A percentile compares a stretch with the other conserved stretches of the same genome.
These are phyloP conservation scores for Macrophomina phaseolina DNA, from an alignment of 2,329 filamentous ascomycete species.

Conservation along the genomic window DNA sequence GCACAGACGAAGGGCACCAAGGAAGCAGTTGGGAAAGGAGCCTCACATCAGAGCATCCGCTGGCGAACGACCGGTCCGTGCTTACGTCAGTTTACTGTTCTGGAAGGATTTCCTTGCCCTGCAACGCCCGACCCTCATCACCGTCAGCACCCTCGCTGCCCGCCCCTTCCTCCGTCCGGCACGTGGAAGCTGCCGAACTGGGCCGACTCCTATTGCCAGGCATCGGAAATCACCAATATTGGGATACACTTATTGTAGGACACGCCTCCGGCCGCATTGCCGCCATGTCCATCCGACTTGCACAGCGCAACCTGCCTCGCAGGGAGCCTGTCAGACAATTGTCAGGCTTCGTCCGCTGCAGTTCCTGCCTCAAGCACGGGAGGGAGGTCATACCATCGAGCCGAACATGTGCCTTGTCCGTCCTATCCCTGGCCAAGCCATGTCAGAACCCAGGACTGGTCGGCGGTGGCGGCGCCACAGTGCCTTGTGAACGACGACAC, in stretches of 20 bases:
- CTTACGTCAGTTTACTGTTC: slow-evolving; percentile 18
- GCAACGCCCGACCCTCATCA: neutral
- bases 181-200: neutral
- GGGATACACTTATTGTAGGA: neutral
- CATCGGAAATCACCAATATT: neutral
- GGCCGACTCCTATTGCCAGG: neutral
- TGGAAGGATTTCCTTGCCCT: slow-evolving; percentile 16
- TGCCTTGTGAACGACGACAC: neutral
- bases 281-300: neutral
- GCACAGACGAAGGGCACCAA: neutral
- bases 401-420: neutral
- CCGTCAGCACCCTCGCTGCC: neutral
- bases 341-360: neutral
- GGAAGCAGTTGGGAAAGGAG: neutral
- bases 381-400: too few species aligned
- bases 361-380: neutral
- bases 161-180: neutral
- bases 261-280: neutral
- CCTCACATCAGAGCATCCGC: slow-evolving; percentile 7
- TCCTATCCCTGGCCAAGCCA: neutral
- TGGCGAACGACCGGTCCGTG: slow-evolving; percentile 7
- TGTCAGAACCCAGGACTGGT: slow-evolving; percentile 13
- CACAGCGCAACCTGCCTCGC: neutral
- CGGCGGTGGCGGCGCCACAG: slow-evolving; percentile 4
- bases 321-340: neutral